Evolutionary conservation across 495 filamentous ascomycete species (phyloP).

Genomic region (Clohesyomyces aquaticus): DNA sequence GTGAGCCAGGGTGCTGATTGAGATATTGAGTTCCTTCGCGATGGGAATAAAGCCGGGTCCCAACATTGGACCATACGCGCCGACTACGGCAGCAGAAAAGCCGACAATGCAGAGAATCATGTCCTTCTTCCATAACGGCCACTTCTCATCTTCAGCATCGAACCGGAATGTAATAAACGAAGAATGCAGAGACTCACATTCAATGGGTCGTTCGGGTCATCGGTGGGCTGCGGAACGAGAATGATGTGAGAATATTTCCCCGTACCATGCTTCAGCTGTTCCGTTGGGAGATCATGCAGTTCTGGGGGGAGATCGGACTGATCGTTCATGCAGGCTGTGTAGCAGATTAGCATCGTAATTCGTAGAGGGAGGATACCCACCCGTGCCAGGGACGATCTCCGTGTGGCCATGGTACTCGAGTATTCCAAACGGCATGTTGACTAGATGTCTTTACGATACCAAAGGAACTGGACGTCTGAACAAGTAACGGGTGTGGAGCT

Average conservation of each 20-base stretch:
- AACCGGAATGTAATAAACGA: no score
- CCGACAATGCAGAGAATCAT: constrained; percentile 58
- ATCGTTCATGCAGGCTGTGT: constrained; percentile 19
- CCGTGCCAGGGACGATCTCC: constrained; percentile 15
- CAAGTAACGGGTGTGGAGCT: neutral
- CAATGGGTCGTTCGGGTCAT: constrained; percentile 25
- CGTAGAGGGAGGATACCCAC: neutral
- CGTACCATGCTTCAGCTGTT: constrained; percentile 18
- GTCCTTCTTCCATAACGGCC: constrained; percentile 60
- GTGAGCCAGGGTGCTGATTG: constrained; percentile 48
- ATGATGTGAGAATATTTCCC: constrained; percentile 17
- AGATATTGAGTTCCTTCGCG: constrained; percentile 51
- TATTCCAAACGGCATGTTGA: constrained; percentile 23
- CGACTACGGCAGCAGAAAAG: constrained; percentile 58
- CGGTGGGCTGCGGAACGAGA: constrained; percentile 13
- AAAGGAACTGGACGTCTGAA: constrained; percentile 12
- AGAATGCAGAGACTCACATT: neutral
- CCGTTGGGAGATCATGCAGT: constrained; percentile 9
- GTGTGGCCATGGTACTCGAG: constrained; percentile 14
- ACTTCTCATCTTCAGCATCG: constrained; percentile 38
- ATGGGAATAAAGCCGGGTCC: constrained; percentile 50
- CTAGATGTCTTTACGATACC: neutral
- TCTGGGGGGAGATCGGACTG: constrained; percentile 15
- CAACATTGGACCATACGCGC: constrained; percentile 62
- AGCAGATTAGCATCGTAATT: neutral